A percentile compares a stretch with the other conserved stretches of the same genome.
Evolutionary conservation across 495 filamentous ascomycete species (phyloP).

Genomic region (Penicillium fimorum): DNA sequence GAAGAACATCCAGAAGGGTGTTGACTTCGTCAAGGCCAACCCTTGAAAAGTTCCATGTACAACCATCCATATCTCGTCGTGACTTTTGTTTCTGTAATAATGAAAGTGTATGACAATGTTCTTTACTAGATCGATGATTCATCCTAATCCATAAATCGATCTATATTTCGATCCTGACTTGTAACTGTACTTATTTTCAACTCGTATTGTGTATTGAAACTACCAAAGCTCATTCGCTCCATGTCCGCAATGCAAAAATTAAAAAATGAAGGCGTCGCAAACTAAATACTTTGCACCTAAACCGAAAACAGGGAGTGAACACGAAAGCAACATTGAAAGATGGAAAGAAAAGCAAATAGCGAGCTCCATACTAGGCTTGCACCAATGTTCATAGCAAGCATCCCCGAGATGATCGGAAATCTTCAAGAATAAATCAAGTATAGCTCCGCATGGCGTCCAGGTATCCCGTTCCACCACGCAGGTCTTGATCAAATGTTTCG

Average conservation of each 20-base stretch:
- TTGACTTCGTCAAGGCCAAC: constrained; percentile 68
- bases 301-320: constrained; percentile 10
- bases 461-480: constrained; percentile 63
- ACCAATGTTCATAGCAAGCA: neutral
- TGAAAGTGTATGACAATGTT: constrained; percentile 18
- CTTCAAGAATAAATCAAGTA: constrained; percentile 27
- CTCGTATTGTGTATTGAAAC: neutral
- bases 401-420: neutral
- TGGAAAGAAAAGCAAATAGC: neutral
- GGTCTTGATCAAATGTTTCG: constrained; percentile 77
- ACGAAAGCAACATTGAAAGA: constrained; percentile 2
- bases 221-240: constrained; percentile 6
- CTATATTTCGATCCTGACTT: neutral
- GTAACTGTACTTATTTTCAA: neutral
- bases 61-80: constrained; percentile 17
- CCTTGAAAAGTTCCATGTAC: constrained; percentile 51
- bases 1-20: constrained; percentile 80
- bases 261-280: neutral
- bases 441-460: constrained; percentile 54
- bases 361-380: neutral
- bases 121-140: constrained; percentile 24
- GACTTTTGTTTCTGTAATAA: constrained; percentile 4
- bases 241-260: constrained; percentile 1
- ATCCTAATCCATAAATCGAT: constrained; percentile 12
- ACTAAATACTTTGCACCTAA: neutral